Evolutionary conservation across 1,284 basidiomycete species (phyloP), one percentile per base, ranked within the genome.

Genomic region (Agroathelia rolfsii): DNA sequence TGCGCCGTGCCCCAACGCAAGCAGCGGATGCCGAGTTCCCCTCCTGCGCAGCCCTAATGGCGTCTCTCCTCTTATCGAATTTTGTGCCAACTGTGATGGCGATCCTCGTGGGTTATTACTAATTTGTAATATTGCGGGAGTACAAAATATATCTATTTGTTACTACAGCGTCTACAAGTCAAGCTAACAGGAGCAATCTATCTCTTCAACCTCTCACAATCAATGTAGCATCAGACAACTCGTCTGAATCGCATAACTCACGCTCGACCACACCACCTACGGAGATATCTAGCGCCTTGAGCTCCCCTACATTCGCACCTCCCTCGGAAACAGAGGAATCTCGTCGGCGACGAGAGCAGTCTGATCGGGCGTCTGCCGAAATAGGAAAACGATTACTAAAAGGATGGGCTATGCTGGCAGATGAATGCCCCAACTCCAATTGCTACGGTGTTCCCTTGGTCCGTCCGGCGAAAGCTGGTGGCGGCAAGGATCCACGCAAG

Each of bases 371-470:
- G 6, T 83, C 83, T 2, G 56, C 72, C 33, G 80, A 82, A 48
- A 83, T 89, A 22, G 85, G 81, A 24, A 75, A 69, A 39, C 67
- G 74, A 18, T 60, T 89, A 39, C 55, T 89, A 28, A 76, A 73
- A 50, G 85, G 85, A 25, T 88, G 82, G 82, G 73, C 84, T 1
- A 82, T 89, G 79, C 62, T 89, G 13, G 81, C 69, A 24, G 83
- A 87, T 30, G 83, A 86, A 56, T 89, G 86, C 47, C 71, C 72
- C 0, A 76, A 71, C 44, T 45, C 48, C 16, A 56, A 58, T 22
- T 86, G 83, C 45, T 78, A 72, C 50, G 81, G 80, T 10, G 59
- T 84, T 8, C 83, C 82, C 18, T 66, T 86, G 18, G 77, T 83
- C 34, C 62, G 79, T 31, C 78, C 76, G 26, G 79, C 79, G n/a